These are phyloP conservation scores for Pichia sp. DNA, from an alignment of 1,139 yeast species.

Conservation along the genomic window DNA sequence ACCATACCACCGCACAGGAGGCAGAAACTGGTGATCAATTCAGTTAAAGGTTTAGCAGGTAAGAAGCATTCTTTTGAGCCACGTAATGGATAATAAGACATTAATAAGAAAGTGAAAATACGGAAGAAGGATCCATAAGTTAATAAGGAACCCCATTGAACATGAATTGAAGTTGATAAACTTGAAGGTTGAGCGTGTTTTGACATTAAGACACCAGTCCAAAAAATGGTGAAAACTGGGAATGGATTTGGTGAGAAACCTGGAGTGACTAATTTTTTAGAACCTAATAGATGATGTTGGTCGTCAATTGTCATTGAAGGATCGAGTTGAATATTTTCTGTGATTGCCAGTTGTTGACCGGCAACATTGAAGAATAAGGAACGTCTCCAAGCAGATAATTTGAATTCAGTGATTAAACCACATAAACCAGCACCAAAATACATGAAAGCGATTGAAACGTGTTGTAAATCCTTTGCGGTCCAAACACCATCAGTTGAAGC, in stretches of 20 bases:
- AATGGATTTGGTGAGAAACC: constrained; percentile 89
- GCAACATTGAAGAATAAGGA: constrained; percentile 37
- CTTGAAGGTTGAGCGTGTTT: constrained; percentile 84
- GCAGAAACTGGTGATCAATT: constrained; percentile 73
- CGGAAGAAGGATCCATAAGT: constrained; percentile 79
- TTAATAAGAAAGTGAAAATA: constrained; percentile 59
- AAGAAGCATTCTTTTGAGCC: constrained; percentile 22
- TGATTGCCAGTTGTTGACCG: constrained; percentile 17
- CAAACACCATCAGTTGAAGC: constrained; percentile 74
- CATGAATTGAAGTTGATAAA: constrained; percentile 75
- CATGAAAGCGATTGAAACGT: constrained; percentile 93
- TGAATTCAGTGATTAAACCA: constrained; percentile 77
- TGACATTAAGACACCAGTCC: constrained; percentile 98
- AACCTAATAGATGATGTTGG: background rate
- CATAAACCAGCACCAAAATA: constrained; percentile 90
- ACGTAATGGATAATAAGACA: constrained; percentile 50
- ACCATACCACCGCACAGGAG: constrained; percentile 86
- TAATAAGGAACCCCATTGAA: constrained; percentile 88
- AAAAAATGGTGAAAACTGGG: constrained; percentile 88
- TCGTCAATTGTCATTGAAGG: constrained; percentile 15
- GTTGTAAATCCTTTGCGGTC: constrained; percentile 94
- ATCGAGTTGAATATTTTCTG: constrained; percentile 13
- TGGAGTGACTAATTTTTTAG: constrained; percentile 46
- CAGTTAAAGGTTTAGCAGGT: constrained; percentile 81
- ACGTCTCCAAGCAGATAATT: constrained; percentile 48